phyloP scores from a whole-genome alignment of 2,329 filamentous ascomycete genomes.

The Phaeomoniella chlamydospora region DNA sequence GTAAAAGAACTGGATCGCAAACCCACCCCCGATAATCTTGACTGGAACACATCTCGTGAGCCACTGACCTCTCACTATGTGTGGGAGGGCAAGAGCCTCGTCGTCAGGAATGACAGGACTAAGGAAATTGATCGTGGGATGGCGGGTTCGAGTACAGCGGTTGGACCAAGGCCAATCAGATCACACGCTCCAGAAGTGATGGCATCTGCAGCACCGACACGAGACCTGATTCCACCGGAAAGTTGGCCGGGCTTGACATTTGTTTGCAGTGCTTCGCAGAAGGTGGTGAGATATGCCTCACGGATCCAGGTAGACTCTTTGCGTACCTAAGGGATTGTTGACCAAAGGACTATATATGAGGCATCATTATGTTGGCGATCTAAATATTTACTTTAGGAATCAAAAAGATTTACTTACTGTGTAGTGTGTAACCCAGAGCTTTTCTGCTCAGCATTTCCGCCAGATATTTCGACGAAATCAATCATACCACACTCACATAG shows the following conservation, averaged over 20 bases:
- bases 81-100: conserved; percentile 12
- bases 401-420: not conserved
- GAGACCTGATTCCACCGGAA: conserved; percentile 48
- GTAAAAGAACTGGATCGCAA: conserved; percentile 19
- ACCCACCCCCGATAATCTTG: conserved; percentile 16
- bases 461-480: conserved; percentile 56
- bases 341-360: too few species aligned
- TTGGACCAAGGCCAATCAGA: conserved; percentile 33
- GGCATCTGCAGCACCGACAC: conserved; percentile 34
- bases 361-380: too few species aligned
- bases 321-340: too few species aligned
- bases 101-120: conserved; percentile 9
- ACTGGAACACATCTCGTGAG: conserved; percentile 15
- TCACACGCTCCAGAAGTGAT: conserved; percentile 32
- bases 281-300: conserved; percentile 3
- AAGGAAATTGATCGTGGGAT: conserved; percentile 16
- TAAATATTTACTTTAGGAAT: too few species aligned
- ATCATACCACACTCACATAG: conserved; percentile 24
- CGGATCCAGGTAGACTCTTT: not conserved
- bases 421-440: not conserved
- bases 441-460: conserved; percentile 29
- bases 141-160: conserved; percentile 28
- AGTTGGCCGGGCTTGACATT: conserved; percentile 17
- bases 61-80: conserved; percentile 17
- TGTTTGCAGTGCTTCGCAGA: conserved; percentile 3